Evolutionary conservation across 108 stramenopile species (phyloP), one percentile per base, ranked within the genome.

Genomic region (Fragilariopsis cylindrus): DNA sequence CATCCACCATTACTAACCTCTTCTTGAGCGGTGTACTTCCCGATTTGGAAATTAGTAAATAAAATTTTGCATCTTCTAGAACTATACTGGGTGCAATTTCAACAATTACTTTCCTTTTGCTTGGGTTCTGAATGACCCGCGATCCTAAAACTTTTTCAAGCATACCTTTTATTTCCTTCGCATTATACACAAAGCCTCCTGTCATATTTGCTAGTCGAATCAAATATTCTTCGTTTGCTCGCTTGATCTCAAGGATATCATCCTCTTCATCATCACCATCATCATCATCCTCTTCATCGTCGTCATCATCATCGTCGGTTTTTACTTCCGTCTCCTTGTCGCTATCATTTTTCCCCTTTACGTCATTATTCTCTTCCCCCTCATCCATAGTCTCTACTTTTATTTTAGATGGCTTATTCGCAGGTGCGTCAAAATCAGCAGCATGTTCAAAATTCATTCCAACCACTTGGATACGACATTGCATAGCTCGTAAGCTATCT

Each of bases 171-270:
- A 96, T 30, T 48, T 85, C 80, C 16, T 70, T 75, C 39, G 88
- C 87, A 3, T 91, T 84, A 18, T 82, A 45, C 21, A 96, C 91
- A 40, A 80, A 75, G 8, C 95, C 95, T 46, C 92, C 91, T 3
- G 87, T 96, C 64, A 80, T 79, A 54, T 83, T 75, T 8, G 91
- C 80, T 56, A 96, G 60, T 68, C 85, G 84, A 5, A 83, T 70
- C 18, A 96, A 58, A 30, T 91, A 73, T 70, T 76, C 76, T 82
- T 96, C 90, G 52, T 88, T 90, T 64, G 88, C 87, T 8, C 82
- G 65, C 63, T 86, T 89, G 71, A 89, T 80, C 42, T 48, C 40
- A 15, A 8, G 13, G 4, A 19, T 7, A 60, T 73, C 72, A n/a
- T 60, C 54, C 53, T 75, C 65, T 19, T 78, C 55, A 19, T 79